phyloP scores from a whole-genome alignment of 2,329 filamentous ascomycete species.

The Camillea tinctor region DNA sequence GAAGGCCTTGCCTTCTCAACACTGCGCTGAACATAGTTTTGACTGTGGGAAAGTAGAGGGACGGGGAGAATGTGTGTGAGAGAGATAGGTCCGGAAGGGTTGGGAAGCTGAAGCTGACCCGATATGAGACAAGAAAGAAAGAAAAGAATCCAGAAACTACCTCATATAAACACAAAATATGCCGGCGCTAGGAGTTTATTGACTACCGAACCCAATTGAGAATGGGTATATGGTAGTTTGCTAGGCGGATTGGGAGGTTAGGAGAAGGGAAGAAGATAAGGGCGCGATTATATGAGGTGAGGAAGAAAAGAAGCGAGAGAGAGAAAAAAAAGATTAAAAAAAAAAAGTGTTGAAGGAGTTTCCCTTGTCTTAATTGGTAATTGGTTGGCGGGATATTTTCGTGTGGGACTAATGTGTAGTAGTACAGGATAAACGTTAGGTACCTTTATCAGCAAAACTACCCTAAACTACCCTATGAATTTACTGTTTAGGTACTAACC shows the following conservation, averaged over 20 bases:
- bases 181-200: conserved; percentile 10
- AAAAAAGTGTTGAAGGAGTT: conserved; percentile 16
- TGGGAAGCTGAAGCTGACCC: conserved; percentile 8
- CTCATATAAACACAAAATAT: conserved; percentile 11
- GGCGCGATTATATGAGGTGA: conserved; percentile 22
- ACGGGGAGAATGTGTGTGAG: conserved; percentile 18
- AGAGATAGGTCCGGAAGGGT: conserved; percentile 13
- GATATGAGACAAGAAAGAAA: neutral
- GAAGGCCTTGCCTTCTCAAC: conserved; percentile 61
- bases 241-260: conserved; percentile 2
- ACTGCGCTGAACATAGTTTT: conserved; percentile 64
- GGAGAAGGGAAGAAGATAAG: conserved; percentile 2
- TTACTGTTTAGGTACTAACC: too few species aligned
- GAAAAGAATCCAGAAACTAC: neutral
- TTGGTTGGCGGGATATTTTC: conserved; percentile 21
- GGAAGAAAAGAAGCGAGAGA: conserved; percentile 25
- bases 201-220: conserved; percentile 24
- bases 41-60: conserved; percentile 23
- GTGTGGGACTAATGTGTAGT: conserved; percentile 22
- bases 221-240: conserved; percentile 12
- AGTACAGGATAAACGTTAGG: too few species aligned
- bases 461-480: too few species aligned
- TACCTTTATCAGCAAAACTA: too few species aligned
- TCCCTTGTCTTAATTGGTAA: conserved; percentile 22
- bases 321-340: conserved; percentile 8